Evolutionary conservation across 306 rosid genomes (phyloP), one percentile per base, ranked within the genome.

Genomic region (Quercus engelmannii): DNA sequence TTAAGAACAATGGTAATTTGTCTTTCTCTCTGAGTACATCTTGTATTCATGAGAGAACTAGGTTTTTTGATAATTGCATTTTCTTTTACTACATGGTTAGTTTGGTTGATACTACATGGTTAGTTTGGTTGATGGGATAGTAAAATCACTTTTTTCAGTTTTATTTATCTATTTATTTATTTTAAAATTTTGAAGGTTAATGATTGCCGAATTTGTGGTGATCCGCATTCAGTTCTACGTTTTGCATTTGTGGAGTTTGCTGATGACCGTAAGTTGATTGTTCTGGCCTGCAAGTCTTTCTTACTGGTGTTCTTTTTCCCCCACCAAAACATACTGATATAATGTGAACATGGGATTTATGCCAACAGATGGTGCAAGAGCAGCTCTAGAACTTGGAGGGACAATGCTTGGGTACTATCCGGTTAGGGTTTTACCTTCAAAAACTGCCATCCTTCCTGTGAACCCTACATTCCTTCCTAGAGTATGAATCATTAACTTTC

Each of bases 171-270:
- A 63, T 61, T 61, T 41, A 41, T 41, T 79, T 75, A 68, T 58
- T 67, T 55, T 76, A 41, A 41, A 41, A 49, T 49, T 49, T 49
- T 89, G 85, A 88, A 94, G 99, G 99, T 94, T 70, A 90, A 90
- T 55, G 99, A 94, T 81, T 94, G 99, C 84, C 93, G 99, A 80
- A 89, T 92, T 84, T 94, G 99, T 80, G 97, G 99, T 17, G 99
- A 94, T 75, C 97, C 99, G 6, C 99, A 94, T 82, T 94, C 99
- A 51, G 87, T 92, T 74, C 97, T 94, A 70, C 99, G 99, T 83
- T 94, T 94, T 90, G 99, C 99, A 59, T 94, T 94, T 90, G 99
- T 94, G 78, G 99, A 94, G 91, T 94, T 94, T 76, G 77, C 97
- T 78, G 96, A 92, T 91, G 97, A 92, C 56, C 59, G 99, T 94